These are phyloP conservation scores for Nakazawaea wickerhamii DNA, from an alignment of 805 yeast species.

Conservation along the genomic window DNA sequence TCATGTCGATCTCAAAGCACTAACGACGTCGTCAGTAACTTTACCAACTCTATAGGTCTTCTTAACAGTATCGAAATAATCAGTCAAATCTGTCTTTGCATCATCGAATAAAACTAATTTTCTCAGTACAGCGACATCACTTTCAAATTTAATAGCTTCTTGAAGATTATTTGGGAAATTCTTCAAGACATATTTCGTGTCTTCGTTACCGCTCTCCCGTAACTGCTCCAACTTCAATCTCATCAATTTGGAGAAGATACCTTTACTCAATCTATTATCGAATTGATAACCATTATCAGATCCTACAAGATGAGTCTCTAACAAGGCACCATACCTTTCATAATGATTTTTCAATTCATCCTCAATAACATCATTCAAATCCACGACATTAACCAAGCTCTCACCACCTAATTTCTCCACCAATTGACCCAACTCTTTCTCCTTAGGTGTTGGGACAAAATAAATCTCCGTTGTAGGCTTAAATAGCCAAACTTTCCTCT, in stretches of 20 bases:
- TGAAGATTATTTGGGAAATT: conserved; percentile 59
- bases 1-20: neutral
- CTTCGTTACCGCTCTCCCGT: conserved; percentile 19
- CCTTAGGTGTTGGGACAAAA: conserved; percentile 29
- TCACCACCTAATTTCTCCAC: conserved; percentile 14
- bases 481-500: conserved; percentile 25
- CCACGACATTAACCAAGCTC: conserved; percentile 34
- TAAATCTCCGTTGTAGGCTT: conserved; percentile 11
- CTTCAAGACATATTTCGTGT: conserved; percentile 44
- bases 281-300: conserved; percentile 23
- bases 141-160: conserved; percentile 71
- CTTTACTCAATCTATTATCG: conserved; percentile 30
- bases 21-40: conserved; percentile 2
- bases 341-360: conserved; percentile 36
- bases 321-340: conserved; percentile 45
- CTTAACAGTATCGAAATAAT: conserved; percentile 63
- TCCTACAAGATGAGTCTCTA: conserved; percentile 30
- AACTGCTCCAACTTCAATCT: conserved; percentile 33
- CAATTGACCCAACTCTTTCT: neutral
- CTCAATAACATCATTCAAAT: conserved; percentile 45
- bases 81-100: conserved; percentile 38
- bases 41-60: conserved; percentile 31
- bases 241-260: conserved; percentile 46
- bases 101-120: conserved; percentile 32
- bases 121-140: conserved; percentile 50